phyloP scores from a whole-genome alignment of 176 grass and related monocot genomes.

The Eleusine coracana region DNA sequence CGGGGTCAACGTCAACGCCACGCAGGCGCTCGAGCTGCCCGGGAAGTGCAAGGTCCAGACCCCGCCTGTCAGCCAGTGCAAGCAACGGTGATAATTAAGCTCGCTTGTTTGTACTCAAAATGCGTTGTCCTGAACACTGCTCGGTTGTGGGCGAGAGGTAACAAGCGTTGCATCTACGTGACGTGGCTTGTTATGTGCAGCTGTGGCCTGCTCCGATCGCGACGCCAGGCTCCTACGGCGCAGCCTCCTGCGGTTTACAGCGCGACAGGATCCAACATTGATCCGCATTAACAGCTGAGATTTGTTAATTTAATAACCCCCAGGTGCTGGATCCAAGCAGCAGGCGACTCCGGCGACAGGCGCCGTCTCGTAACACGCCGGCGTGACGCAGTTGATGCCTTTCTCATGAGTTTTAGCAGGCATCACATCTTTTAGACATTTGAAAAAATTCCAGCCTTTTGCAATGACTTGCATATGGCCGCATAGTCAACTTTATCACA shows the following conservation, averaged over 20 bases:
- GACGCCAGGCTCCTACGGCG: background rate
- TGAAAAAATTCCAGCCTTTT: too few species aligned
- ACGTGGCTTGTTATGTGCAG: background rate
- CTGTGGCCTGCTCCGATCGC: background rate
- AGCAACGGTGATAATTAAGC: background rate
- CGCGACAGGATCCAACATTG: too few species aligned
- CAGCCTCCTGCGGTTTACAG: background rate
- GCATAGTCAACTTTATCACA: too few species aligned
- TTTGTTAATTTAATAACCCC: too few species aligned
- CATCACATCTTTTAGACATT: too few species aligned
- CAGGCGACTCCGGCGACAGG: background rate
- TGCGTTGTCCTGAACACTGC: background rate
- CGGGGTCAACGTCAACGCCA: constrained; percentile 21
- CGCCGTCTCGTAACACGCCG: background rate
- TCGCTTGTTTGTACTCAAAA: too few species aligned
- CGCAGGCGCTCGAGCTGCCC: background rate
- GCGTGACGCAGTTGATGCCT: too few species aligned
- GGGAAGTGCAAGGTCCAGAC: background rate
- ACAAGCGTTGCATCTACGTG: background rate
- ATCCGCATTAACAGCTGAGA: too few species aligned
- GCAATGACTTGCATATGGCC: too few species aligned
- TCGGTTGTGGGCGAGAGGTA: background rate
- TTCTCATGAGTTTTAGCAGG: too few species aligned
- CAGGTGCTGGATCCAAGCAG: constrained; percentile 6
- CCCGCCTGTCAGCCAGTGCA: constrained; percentile 2